These are phyloP conservation scores for Eragrostis nindensis DNA, from an alignment of 176 grass and related monocot species.

Conservation along the genomic window DNA sequence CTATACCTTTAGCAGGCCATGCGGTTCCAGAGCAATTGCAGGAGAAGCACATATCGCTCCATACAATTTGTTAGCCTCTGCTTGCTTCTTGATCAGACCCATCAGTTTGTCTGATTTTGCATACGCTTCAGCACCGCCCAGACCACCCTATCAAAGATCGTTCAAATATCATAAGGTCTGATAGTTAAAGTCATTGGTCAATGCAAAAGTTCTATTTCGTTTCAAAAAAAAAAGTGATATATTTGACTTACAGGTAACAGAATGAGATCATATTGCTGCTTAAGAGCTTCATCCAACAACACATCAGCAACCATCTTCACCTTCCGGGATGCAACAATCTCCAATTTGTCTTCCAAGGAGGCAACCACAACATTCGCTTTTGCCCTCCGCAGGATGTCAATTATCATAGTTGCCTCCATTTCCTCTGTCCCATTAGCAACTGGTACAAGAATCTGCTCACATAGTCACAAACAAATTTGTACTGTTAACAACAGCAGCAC, in stretches of 20 bases:
- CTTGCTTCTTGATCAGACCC: constrained; percentile 63
- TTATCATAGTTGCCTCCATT: constrained; percentile 83
- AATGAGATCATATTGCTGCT: constrained; percentile 71
- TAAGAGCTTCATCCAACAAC: constrained; percentile 64
- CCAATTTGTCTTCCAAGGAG: constrained; percentile 60
- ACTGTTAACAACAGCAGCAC: not conserved
- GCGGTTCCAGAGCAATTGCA: constrained; percentile 71
- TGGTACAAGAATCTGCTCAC: constrained; percentile 71
- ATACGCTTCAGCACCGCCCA: constrained; percentile 77
- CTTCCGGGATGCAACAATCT: constrained; percentile 77
- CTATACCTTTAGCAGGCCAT: constrained; percentile 72
- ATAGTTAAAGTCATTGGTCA: not conserved
- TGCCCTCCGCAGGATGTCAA: constrained; percentile 69
- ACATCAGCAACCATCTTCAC: constrained; percentile 79
- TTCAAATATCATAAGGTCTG: not conserved
- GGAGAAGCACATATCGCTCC: constrained; percentile 84
- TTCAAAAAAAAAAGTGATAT: too few relatives aligned
- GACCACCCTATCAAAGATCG: constrained; percentile 56
- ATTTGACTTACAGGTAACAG: constrained; percentile 61
- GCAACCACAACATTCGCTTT: constrained; percentile 72
- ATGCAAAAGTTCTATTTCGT: constrained; percentile 34
- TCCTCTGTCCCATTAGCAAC: constrained; percentile 79
- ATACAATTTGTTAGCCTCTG: constrained; percentile 61
- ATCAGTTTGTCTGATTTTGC: constrained; percentile 71
- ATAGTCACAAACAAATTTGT: not conserved